A percentile compares a stretch with the other conserved stretches of the same genome.
phyloP scores from a whole-genome alignment of 345 rosid species.

The Gynandropsis gynandra region DNA sequence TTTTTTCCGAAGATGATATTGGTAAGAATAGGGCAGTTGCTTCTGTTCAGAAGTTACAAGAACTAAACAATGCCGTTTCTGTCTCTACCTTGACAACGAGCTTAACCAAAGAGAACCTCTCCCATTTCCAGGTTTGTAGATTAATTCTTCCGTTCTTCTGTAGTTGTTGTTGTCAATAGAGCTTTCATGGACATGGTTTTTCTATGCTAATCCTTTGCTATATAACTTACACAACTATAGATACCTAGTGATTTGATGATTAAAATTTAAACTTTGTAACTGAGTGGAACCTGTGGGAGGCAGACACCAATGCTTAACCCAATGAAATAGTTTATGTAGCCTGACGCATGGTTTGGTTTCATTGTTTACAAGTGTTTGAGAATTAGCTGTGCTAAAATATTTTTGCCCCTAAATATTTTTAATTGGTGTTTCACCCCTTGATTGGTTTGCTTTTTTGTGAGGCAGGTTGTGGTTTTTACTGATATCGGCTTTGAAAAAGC shows the following conservation, averaged over 20 bases:
- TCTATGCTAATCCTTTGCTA: not conserved
- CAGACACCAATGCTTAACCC: not conserved
- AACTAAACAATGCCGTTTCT: constrained; percentile 81
- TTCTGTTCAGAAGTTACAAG: constrained; percentile 89
- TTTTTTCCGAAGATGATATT: constrained; percentile 70
- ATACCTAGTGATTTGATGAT: constrained; percentile 2
- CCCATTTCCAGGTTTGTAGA: constrained; percentile 67
- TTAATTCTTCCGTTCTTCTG: constrained; percentile 6
- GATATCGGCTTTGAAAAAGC: constrained; percentile 71
- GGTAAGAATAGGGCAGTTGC: constrained; percentile 96
- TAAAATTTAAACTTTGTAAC: not conserved
- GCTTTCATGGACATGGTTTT: not conserved
- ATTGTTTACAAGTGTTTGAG: not conserved
- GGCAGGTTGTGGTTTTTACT: constrained; percentile 90
- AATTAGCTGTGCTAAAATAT: not conserved
- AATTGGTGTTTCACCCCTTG: constrained; percentile 12
- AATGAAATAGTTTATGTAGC: not conserved
- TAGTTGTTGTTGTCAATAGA: not conserved
- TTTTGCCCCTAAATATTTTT: constrained; percentile 4
- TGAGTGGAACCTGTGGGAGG: not conserved
- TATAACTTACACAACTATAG: not conserved
- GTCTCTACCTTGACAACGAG: constrained; percentile 61
- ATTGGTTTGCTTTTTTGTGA: constrained; percentile 18
- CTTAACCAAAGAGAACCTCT: constrained; percentile 68
- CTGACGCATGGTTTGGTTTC: constrained; percentile 2